phyloP scores from a whole-genome alignment of 78 protist genomes.

The slime mould (Dictyostelium discoideum) region DNA sequence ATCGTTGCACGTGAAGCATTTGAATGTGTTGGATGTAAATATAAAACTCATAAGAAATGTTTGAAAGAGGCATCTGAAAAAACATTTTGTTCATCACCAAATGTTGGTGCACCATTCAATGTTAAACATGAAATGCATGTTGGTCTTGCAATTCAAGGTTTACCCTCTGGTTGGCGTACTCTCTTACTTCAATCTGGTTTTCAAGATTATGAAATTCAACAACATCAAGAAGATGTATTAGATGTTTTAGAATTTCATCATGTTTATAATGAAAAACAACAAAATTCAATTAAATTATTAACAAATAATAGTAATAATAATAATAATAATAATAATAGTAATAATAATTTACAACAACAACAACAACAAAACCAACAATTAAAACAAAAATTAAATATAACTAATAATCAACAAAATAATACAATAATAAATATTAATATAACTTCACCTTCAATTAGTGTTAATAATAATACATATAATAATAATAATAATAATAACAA shows the following conservation, averaged over 20 bases:
- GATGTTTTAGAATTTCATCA: constrained; percentile 81
- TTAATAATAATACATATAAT: constrained; percentile 2
- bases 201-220: constrained; percentile 74
- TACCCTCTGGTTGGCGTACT: constrained; percentile 58
- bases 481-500: background rate
- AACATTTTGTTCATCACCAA: constrained; percentile 34
- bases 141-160: constrained; percentile 82
- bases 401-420: background rate
- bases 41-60: constrained; percentile 69
- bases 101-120: constrained; percentile 86
- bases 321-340: background rate
- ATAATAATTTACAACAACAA: background rate
- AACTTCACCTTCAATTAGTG: background rate
- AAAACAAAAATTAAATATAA: background rate
- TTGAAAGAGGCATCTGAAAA: constrained; percentile 48
- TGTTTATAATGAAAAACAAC: constrained; percentile 57
- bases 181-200: constrained; percentile 62
- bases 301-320: background rate
- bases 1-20: constrained; percentile 62
- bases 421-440: background rate
- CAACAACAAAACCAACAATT: background rate
- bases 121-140: constrained; percentile 86
- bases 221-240: constrained; percentile 79
- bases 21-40: constrained; percentile 81
- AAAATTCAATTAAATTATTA: background rate